Evolutionary conservation across 2,329 filamentous ascomycete species (phyloP).

Genomic region (Stachybotrys elegans): DNA sequence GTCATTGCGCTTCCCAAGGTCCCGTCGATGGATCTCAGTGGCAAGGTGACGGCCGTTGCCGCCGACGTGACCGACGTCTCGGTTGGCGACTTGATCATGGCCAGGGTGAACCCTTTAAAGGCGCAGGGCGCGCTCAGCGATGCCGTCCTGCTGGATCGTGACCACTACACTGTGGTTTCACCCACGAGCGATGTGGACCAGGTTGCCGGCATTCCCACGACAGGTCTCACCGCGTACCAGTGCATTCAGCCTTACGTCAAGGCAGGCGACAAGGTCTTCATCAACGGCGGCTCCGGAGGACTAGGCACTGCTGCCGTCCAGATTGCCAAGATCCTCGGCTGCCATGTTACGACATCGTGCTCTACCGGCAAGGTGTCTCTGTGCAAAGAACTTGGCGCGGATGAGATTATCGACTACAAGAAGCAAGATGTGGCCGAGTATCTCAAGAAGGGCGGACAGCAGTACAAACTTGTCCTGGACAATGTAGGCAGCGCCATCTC

Average conservation of each 20-base stretch:
- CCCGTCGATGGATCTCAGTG: slow-evolving; percentile 46
- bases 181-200: slow-evolving; percentile 32
- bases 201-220: slow-evolving; percentile 38
- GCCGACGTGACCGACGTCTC: slow-evolving; percentile 21
- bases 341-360: slow-evolving; percentile 56
- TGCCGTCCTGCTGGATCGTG: slow-evolving; percentile 29
- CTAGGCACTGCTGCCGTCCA: slow-evolving; percentile 59
- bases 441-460: slow-evolving; percentile 39
- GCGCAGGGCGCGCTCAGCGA: slow-evolving; percentile 37
- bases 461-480: slow-evolving; percentile 52
- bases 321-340: slow-evolving; percentile 57
- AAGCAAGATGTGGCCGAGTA: slow-evolving; percentile 39
- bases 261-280: slow-evolving; percentile 52
- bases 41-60: slow-evolving; percentile 35
- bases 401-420: slow-evolving; percentile 60
- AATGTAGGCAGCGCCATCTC: slow-evolving; percentile 47
- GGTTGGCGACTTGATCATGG: slow-evolving; percentile 39
- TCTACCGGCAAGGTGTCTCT: slow-evolving; percentile 54
- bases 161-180: slow-evolving; percentile 32
- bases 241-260: slow-evolving; percentile 41
- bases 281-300: slow-evolving; percentile 63
- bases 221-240: slow-evolving; percentile 44
- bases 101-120: slow-evolving; percentile 21
- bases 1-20: slow-evolving; percentile 31
- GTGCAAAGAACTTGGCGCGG: slow-evolving; percentile 55